Conservation (phyloP, 495 filamentous ascomycete genomes). For the Annulohypoxylon bovei region DNA sequence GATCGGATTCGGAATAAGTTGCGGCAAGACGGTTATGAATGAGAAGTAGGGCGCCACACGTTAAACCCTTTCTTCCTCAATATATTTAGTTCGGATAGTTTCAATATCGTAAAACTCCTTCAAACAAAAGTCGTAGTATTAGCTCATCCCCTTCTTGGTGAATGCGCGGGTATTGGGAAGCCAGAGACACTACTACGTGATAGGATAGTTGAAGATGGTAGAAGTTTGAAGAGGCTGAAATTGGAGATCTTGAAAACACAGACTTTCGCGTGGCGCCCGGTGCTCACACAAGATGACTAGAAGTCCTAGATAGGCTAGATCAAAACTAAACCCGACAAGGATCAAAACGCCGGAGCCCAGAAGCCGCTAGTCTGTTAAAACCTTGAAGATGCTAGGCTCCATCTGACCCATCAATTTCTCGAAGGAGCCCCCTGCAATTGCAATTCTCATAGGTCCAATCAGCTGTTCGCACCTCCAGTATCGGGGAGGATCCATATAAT, state of each 20-base stretch:
- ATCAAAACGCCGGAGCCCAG: slow-evolving; percentile 27
- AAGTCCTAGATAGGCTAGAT: slow-evolving; percentile 29
- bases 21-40: slow-evolving; percentile 5
- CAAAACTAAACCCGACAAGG: slow-evolving; percentile 28
- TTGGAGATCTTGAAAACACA: slow-evolving; percentile 45
- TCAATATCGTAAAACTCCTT: neutral
- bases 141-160: neutral
- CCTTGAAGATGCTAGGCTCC: slow-evolving; percentile 26
- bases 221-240: slow-evolving; percentile 44
- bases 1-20: slow-evolving; percentile 11
- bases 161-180: slow-evolving; percentile 1
- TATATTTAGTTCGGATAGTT: neutral
- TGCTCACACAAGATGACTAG: slow-evolving; percentile 28
- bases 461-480: slow-evolving; percentile 1
- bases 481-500: slow-evolving; percentile 13
- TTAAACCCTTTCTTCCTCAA: neutral
- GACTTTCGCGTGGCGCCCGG: slow-evolving; percentile 39
- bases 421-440: neutral
- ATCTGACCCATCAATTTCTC: slow-evolving; percentile 20
- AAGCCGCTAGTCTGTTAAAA: slow-evolving; percentile 27
- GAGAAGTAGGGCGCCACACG: slow-evolving; percentile 13
- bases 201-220: slow-evolving; percentile 23
- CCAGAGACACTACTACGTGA: slow-evolving; percentile 19
- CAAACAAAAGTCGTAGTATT: neutral
- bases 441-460: slow-evolving; percentile 18